phyloP scores from a whole-genome alignment of 768 basidiomycete genomes.

The Galerina marginata region DNA sequence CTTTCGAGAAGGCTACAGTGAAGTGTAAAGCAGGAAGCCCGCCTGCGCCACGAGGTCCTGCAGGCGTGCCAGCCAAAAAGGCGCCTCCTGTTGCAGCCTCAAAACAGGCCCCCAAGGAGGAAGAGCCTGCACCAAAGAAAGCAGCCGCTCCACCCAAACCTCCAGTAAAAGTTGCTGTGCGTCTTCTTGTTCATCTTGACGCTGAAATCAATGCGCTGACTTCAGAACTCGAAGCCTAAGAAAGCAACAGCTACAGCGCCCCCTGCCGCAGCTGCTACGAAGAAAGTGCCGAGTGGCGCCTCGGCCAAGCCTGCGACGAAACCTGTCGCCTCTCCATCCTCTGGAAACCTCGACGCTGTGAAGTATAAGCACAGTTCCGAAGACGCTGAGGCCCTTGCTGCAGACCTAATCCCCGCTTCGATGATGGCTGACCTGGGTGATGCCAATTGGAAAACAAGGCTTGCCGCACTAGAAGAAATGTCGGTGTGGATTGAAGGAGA shows the following conservation, averaged over 20 bases:
- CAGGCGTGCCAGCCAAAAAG: constrained; percentile 24
- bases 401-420: constrained; percentile 71
- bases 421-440: constrained; percentile 81
- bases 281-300: constrained; percentile 49
- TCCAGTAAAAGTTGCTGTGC: constrained; percentile 54
- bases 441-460: constrained; percentile 89
- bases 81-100: constrained; percentile 13
- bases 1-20: constrained; percentile 89
- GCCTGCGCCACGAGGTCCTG: constrained; percentile 52
- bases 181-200: constrained; percentile 20
- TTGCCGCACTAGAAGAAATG: constrained; percentile 90
- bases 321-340: constrained; percentile 49
- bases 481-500: constrained; percentile 78
- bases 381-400: constrained; percentile 84
- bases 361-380: constrained; percentile 92
- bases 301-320: constrained; percentile 57
- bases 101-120: constrained; percentile 11
- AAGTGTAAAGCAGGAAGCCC: constrained; percentile 77
- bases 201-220: background rate
- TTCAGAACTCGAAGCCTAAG: constrained; percentile 45
- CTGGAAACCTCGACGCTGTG: constrained; percentile 75
- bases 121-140: constrained; percentile 47
- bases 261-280: constrained; percentile 40
- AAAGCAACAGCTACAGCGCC: constrained; percentile 47
- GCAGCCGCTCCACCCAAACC: constrained; percentile 51